Base-by-base conservation (phyloP, 805 yeast species). In the Candida lessepsii region DNA sequence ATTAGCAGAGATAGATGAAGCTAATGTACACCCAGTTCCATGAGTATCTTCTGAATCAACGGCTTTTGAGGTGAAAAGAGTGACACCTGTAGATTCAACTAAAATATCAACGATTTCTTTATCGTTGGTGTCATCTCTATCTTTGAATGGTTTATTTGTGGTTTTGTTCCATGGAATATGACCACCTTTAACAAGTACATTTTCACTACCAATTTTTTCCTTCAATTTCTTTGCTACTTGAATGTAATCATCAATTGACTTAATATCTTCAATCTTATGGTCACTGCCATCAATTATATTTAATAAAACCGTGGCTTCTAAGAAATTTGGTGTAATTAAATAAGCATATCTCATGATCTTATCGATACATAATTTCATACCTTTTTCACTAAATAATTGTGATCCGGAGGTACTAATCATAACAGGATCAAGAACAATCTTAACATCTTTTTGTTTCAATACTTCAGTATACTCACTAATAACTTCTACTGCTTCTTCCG, bases 21-120 rank as follows among this genome's bases (percentile, higher is more conserved):
- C 80, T 37, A 89, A 67, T 0, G 96, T 85, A 60, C 96, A 89
- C 1, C 96, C 96, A 3, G 96, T 86, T 9, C 96, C 96, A 58
- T 89, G 96, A 1, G 86, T 79, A 52, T 82, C 76, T 2, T 61
- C 58, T 0, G 88, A 67, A 5, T 63, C 52, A 3, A 72, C 54
- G 40, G 54, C 71, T 1, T 57, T 60, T 14, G 83, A 80, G 37
- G 66, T 70, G 53, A 70, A 80, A 1, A 78, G 51, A 0, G 72
- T 63, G 34, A 63, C 56, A 2, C 52, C 46, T 1, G 52, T 39
- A 5, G 76, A 64, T 36, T 75, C 67, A 50, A 75, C 80, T 15
- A 85, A 61, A 1, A 81, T 66, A 54, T 81, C 87, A 9, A 71
- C 62, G 10, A 83, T 68, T 52, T 51, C 21, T 52, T 53, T 44